phyloP scores from a whole-genome alignment of 495 filamentous ascomycete species.

The Lophium mytilinum region DNA sequence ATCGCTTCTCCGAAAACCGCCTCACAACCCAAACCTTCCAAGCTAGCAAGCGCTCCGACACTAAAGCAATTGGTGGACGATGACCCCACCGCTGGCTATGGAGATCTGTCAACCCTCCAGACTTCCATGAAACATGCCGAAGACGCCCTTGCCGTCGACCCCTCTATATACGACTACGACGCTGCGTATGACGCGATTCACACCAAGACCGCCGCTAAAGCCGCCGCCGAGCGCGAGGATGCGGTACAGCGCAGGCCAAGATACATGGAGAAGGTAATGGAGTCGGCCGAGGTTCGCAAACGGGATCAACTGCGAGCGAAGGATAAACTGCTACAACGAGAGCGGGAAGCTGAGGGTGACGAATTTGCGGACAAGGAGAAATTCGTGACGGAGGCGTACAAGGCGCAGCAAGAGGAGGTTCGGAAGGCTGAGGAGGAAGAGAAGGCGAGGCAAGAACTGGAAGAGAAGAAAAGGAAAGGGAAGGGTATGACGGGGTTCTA shows the following conservation, averaged over 20 bases:
- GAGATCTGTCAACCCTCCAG: constrained; percentile 47
- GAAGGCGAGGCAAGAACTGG: constrained; percentile 55
- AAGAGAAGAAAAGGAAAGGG: constrained; percentile 53
- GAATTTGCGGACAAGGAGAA: constrained; percentile 92
- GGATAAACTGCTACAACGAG: constrained; percentile 76
- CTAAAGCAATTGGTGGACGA: not conserved
- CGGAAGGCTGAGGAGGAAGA: constrained; percentile 75
- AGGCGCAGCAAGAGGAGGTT: constrained; percentile 83
- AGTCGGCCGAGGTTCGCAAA: constrained; percentile 78
- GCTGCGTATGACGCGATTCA: constrained; percentile 55
- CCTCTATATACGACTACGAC: constrained; percentile 72
- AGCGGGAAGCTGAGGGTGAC: constrained; percentile 88
- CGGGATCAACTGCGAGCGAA: constrained; percentile 80
- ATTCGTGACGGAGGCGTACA: constrained; percentile 95
- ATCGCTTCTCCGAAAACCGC: constrained; percentile 15
- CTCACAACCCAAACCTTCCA: no score
- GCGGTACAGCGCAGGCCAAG: constrained; percentile 54
- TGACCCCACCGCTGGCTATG: constrained; percentile 36
- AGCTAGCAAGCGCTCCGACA: constrained; percentile 17
- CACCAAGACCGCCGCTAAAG: constrained; percentile 25
- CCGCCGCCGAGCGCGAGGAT: constrained; percentile 29
- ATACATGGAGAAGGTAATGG: constrained; percentile 76
- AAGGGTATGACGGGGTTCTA: constrained; percentile 87
- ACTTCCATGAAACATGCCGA: constrained; percentile 48
- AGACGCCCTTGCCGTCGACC: constrained; percentile 51